Percentiles rank a stretch among this genome's conserved stretches.
These are phyloP conservation scores for Alisma plantagoaquatica DNA, from an alignment of 106 monocot species.

Conservation along the genomic window DNA sequence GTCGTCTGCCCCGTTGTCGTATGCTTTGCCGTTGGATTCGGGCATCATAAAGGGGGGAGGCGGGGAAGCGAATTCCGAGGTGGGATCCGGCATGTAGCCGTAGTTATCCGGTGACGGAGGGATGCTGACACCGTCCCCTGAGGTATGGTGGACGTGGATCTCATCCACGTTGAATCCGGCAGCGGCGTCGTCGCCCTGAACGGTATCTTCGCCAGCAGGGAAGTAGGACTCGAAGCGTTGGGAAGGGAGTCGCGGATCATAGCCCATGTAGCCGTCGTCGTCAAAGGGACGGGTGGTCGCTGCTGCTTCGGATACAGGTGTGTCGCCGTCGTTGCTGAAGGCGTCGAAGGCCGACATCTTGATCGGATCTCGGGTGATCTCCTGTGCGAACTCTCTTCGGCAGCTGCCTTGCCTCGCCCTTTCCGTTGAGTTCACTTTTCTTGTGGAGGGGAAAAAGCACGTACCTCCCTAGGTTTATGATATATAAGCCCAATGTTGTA, in stretches of 20 bases:
- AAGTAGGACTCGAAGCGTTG: constrained; percentile 31
- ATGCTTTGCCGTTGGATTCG: constrained; percentile 50
- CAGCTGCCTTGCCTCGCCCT: too few species aligned
- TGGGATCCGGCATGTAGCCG: constrained; percentile 31
- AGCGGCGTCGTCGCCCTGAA: too few species aligned
- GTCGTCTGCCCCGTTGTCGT: constrained; percentile 13
- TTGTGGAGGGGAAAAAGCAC: not conserved
- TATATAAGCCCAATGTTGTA: not conserved
- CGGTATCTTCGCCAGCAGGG: constrained; percentile 11
- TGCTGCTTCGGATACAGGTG: not conserved
- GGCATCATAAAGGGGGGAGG: constrained; percentile 33
- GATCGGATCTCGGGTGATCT: too few species aligned
- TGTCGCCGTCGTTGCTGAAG: constrained; percentile 34
- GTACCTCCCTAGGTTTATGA: not conserved
- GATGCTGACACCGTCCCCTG: constrained; percentile 16
- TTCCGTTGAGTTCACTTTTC: too few species aligned
- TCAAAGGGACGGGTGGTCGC: constrained; percentile 28
- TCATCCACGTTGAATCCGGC: not conserved
- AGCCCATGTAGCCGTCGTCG: constrained; percentile 41
- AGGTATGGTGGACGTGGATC: constrained; percentile 19
- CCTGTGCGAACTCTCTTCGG: too few species aligned
- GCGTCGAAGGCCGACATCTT: constrained; percentile 54
- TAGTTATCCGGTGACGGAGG: constrained; percentile 43
- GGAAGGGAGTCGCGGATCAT: constrained; percentile 33
- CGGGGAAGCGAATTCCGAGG: constrained; percentile 7